Percentiles rank a stretch among this genome's conserved stretches.
These are phyloP conservation scores for Ogataea nonfermentans DNA, from an alignment of 805 yeast genomes.

Conservation along the genomic window DNA sequence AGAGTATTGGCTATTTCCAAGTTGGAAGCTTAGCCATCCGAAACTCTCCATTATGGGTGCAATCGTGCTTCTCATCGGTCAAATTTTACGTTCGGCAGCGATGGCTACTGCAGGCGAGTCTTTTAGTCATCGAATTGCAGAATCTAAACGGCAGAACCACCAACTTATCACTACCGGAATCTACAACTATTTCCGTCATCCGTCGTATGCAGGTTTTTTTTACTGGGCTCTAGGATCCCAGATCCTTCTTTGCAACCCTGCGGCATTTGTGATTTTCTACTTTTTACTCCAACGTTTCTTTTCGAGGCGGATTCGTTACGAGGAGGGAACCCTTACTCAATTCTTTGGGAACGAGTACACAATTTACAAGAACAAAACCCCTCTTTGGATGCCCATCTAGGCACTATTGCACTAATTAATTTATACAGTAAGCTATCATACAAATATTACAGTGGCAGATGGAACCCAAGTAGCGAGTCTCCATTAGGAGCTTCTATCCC, in stretches of 20 bases:
- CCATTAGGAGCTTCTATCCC: constrained; percentile 13
- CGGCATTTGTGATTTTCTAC: constrained; percentile 54
- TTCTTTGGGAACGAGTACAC: constrained; percentile 74
- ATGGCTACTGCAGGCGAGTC: constrained; percentile 88
- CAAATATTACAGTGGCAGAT: constrained; percentile 12
- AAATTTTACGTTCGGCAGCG: constrained; percentile 63
- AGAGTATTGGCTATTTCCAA: constrained; percentile 43
- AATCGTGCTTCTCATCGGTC: constrained; percentile 54
- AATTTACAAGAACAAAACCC: constrained; percentile 47
- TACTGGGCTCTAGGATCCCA: constrained; percentile 94
- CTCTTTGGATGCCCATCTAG: constrained; percentile 60
- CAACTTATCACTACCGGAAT: constrained; percentile 70
- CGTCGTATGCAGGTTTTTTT: constrained; percentile 87
- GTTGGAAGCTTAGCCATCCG: constrained; percentile 25
- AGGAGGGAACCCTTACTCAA: constrained; percentile 59
- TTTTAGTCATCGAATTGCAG: constrained; percentile 77
- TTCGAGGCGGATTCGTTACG: constrained; percentile 59
- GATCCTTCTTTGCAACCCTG: constrained; percentile 62
- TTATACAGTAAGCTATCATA: not conserved
- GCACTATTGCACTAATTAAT: not conserved
- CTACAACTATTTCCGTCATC: constrained; percentile 71
- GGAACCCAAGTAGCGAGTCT: constrained; percentile 12
- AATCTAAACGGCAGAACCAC: constrained; percentile 53
- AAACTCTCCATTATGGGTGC: constrained; percentile 44
- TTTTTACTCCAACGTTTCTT: constrained; percentile 70